Evolutionary conservation across 2,329 filamentous ascomycete species (phyloP), one percentile per base, ranked within the genome.

Genomic region (Colletotrichum tropicicola): DNA sequence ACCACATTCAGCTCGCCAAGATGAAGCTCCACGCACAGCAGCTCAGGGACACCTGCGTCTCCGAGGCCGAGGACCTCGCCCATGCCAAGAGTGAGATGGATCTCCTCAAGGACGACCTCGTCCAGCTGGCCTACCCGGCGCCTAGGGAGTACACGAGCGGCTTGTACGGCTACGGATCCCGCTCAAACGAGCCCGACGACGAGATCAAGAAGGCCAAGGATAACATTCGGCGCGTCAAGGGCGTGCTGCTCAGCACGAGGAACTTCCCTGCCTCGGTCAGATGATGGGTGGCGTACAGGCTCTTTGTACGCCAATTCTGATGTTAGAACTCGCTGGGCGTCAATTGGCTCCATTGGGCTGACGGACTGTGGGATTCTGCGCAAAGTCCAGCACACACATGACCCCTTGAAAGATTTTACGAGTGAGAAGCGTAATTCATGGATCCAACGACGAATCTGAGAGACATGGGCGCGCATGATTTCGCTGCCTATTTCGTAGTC

Each of bases 161-260:
- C 51, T 65, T 82, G 55, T 82, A 85, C 67, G 79, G 80, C 13
- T 75, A 71, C 30, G 78, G 78, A 17, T 76, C 75, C n/a, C 77
- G 75, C 28, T 81, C 75, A 69, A 76, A 77, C 52, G 88, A 88
- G 70, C 85, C 85, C 28, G 85, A 89, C 66, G 92, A 95, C 76
- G 91, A 92, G 77, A 89, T 93, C 70, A 88, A 88, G 68, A 88
- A 87, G 73, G 83, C 92, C 19, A 92, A 92, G 78, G 88, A 88
- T 68, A 92, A 91, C 66, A 94, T 97, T 54, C 82, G 92, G 68
- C 86, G 91, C 60, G 87, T 96, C 43, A 97, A 97, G 80, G 92
- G 92, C 1, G 87, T 93, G 10, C 80, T 96, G 69, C 77, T 97
- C 59, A 93, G 89, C 72, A 87, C 92, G 5, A 87, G 91, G 71